Evolutionary conservation across 108 stramenopile species (phyloP).

Genomic region (Skeletonema marinoi): DNA sequence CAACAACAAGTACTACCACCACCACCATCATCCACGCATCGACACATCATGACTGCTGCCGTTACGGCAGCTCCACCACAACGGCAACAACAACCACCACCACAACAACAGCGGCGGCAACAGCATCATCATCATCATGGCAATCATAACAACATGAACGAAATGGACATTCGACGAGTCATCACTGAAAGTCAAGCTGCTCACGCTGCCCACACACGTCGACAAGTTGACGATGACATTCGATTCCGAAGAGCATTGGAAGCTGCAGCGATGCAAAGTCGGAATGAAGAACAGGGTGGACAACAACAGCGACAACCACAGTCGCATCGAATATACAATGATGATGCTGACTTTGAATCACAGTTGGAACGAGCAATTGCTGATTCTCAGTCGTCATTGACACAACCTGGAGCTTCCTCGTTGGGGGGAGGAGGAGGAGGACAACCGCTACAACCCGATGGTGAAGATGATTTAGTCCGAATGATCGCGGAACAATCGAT

Average conservation of each 20-base stretch:
- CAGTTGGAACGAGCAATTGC: neutral
- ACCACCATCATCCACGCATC: neutral
- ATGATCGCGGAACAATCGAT: neutral
- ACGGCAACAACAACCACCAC: neutral
- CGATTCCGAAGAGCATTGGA: constrained; percentile 18
- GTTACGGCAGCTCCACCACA: neutral
- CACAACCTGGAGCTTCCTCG: neutral
- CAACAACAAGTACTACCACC: no score
- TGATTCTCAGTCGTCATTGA: neutral
- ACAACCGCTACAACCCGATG: neutral
- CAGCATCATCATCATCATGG: neutral
- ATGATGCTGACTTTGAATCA: neutral
- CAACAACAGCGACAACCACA: neutral
- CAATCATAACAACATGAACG: neutral
- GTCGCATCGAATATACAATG: neutral
- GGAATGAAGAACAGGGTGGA: neutral
- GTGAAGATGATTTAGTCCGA: neutral
- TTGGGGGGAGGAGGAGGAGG: no score
- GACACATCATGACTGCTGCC: neutral
- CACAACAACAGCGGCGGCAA: neutral
- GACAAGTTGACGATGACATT: constrained; percentile 17
- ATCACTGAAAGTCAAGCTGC: constrained; percentile 11
- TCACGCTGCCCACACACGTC: constrained; percentile 18
- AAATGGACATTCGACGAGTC: constrained; percentile 1
- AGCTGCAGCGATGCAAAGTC: constrained; percentile 1